Evolutionary conservation across 371 early-diverging fungal species (phyloP), one percentile per base, ranked within the genome.

Genomic region (Choanephora cucurbitarum): DNA sequence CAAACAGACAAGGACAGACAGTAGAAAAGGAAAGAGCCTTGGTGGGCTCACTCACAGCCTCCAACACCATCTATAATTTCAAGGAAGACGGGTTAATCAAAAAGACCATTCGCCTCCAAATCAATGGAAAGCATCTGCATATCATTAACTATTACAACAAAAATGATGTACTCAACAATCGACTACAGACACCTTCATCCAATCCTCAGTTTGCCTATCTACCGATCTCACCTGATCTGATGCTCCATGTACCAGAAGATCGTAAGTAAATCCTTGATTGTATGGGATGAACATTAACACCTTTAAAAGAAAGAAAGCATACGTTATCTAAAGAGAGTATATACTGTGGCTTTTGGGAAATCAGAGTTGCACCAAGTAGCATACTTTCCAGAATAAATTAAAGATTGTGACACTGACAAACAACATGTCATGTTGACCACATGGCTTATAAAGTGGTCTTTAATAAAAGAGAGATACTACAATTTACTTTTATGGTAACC

Each of bases 61-160:
- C 57, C 17, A 62, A 62, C n/a, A 82, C 79, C 58, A 74, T 81
- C 19, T 82, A 85, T 67, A 67, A 80, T 57, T 84, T 90, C 60
- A 90, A 89, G 58, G 84, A 88, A 46, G 80, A 86, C 58, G 94
- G 94, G 0, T 72, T 94, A 14, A 87, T 92, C 58, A 94, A 94
- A 62, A 91, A 91, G 69, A 86, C 93, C 9, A 83, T 94, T 72
- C 91, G 91, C 21, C 81, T 92, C 46, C 81, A 85, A 41, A 80
- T 83, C 48, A 83, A 91, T 67, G 89, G 88, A 32, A 80, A 84
- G 34, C 81, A 83, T 39, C 85, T 91, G 59, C 94, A 93, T 58
- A 75, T 94, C 59, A 89, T 94, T 49, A 90, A 87, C 49, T 94
- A 94, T 63, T 93, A 92, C 61, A 78, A 82, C 47, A 85, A 86